Evolutionary conservation across 2,329 filamentous ascomycete species (phyloP).

Genomic region (Xylariales sp.): DNA sequence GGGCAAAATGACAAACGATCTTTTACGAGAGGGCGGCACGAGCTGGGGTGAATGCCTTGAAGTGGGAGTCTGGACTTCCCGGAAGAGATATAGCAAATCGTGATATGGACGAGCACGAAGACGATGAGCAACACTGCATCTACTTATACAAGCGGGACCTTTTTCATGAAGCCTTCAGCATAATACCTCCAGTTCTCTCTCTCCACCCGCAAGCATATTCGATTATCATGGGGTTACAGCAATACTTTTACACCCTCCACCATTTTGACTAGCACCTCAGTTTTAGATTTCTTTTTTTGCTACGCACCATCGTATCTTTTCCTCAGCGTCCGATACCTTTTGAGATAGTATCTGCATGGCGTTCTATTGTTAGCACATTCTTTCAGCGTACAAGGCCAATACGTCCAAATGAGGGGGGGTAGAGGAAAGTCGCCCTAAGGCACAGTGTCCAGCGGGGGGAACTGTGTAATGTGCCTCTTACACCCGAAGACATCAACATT

Average conservation of each 20-base stretch:
- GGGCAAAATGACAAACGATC: constrained; percentile 84
- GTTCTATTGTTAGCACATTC: constrained; percentile 36
- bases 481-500: neutral
- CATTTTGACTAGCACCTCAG: constrained; percentile 1
- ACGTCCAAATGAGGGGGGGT: neutral
- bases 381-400: constrained; percentile 34
- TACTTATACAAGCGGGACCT: constrained; percentile 27
- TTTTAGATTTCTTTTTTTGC: constrained; percentile 7
- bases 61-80: constrained; percentile 88
- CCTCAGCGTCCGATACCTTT: constrained; percentile 86
- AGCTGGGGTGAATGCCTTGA: constrained; percentile 87
- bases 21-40: constrained; percentile 82
- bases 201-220: constrained; percentile 10
- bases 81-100: constrained; percentile 66
- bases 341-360: constrained; percentile 82
- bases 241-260: constrained; percentile 1
- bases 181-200: constrained; percentile 2
- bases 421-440: neutral
- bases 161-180: constrained; percentile 9
- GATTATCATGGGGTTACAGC: constrained; percentile 11
- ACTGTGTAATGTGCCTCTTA: neutral
- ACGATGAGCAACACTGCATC: constrained; percentile 28
- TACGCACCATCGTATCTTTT: constrained; percentile 75
- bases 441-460: neutral
- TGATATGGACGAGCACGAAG: constrained; percentile 25